A percentile compares a stretch with the other conserved stretches of the same genome.
phyloP scores from a whole-genome alignment of 768 basidiomycete genomes.

The Lactarius psammicola region DNA sequence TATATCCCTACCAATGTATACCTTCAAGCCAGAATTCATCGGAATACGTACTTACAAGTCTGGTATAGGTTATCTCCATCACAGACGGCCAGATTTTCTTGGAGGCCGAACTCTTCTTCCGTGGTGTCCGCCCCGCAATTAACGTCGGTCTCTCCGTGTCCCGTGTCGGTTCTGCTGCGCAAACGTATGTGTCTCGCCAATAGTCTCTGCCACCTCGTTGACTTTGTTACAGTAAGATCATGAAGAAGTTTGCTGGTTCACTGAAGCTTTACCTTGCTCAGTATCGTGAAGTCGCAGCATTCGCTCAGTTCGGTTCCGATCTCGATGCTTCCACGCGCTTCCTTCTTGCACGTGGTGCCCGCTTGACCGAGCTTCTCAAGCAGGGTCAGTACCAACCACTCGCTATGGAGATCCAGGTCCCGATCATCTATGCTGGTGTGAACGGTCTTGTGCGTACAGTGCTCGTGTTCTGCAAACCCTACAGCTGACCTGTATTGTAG shows the following conservation, averaged over 20 bases:
- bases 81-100: slow-evolving; percentile 99
- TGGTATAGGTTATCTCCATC: slow-evolving; percentile 90
- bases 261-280: slow-evolving; percentile 99
- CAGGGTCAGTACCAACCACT: slow-evolving; percentile 98
- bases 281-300: slow-evolving; percentile 99
- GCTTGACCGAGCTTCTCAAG: slow-evolving; percentile 95
- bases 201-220: neutral
- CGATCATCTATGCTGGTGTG: slow-evolving; percentile 99
- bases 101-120: slow-evolving; percentile 99
- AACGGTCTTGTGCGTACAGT: slow-evolving; percentile 82
- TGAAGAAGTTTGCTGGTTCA: slow-evolving; percentile 99
- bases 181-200: slow-evolving; percentile 70
- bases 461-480: neutral
- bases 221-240: slow-evolving; percentile 69
- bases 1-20: slow-evolving; percentile 93
- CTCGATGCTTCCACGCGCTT: slow-evolving; percentile 99
- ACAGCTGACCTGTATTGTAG: slow-evolving; percentile 36
- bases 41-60: slow-evolving; percentile 16
- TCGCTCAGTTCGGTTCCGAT: slow-evolving; percentile 99
- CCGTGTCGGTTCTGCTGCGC: slow-evolving; percentile 99
- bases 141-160: slow-evolving; percentile 99
- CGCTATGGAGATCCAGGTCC: slow-evolving; percentile 94
- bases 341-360: slow-evolving; percentile 96
- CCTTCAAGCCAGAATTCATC: slow-evolving; percentile 11
- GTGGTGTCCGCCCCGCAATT: slow-evolving; percentile 99